Evolutionary conservation across 208 protist genomes (phyloP), one percentile per base, ranked within the genome.

Genomic region (Sergeia podlipaevii): DNA sequence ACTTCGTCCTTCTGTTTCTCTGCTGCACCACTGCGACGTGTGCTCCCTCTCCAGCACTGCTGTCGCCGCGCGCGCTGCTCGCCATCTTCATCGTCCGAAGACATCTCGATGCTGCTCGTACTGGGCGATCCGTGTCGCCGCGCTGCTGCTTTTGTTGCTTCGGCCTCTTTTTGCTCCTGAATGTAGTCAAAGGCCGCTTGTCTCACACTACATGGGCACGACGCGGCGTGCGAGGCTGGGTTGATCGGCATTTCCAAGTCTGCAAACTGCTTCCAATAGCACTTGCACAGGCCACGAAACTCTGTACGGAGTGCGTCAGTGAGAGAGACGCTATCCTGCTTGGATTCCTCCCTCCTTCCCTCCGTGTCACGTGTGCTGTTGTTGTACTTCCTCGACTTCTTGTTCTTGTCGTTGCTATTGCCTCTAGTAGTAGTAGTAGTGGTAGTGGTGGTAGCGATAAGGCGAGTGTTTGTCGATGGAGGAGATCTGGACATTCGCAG

Each of bases 171-270:
- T 42, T 29, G 17, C 4, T 21, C 56, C 20, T 41, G 23, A 17
- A 15, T 29, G 7, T 46, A 28, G 38, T 39, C 30, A 4, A 50
- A 4, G 37, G 64, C 36, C 0, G 38, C 47, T 34, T 72, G 50
- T 23, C 74, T 70, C 15, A 21, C 32, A 21, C 86, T 68, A 42
- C 71, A 82, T 2, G 84, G 74, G 39, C 84, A 92, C 27, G 36
- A 55, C 10, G 66, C 51, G 20, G 77, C 77, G 49, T 92, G 84
- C 20, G 84, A 70, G 27, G 80, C 62, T 1, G 84, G 80, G 65
- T 89, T 88, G 29, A 74, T 74, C 18, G 84, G 65, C 60, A 83
- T 83, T 13, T 64, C 70, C 18, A 86, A n/a, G 13, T 77, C 71
- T 26, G 59, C 45, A 21, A 73, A 71, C 23, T 64, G 50, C 5